Evolutionary conservation across 2,329 filamentous ascomycete genomes (phyloP), one percentile per base, ranked within the genome.

Genomic region (Calycina herbarum): DNA sequence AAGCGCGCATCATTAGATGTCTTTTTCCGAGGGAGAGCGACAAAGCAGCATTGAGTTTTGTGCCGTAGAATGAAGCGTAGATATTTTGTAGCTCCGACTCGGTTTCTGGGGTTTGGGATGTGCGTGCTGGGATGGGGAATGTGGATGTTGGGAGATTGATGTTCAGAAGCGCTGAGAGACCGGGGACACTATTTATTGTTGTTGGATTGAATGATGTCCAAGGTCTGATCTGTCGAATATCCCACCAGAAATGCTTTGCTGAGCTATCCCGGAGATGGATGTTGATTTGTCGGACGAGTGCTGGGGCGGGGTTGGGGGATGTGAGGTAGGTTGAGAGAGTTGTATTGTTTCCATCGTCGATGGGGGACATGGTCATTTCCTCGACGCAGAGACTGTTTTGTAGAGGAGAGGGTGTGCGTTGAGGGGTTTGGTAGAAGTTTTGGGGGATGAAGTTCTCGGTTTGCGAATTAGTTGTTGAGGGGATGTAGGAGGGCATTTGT

Each of bases 231-330:
- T 96, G 94, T 71, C 94, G 91, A 66, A 96, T 85, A 74, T 98
- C 94, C 91, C 93, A 97, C 94, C 94, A 98, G 78, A 94, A 97
- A 80, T 96, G 89, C 77, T 89, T 92, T 73, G 85, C 89, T 78
- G 83, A 85, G 74, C 83, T 88, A 76, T 87, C 91, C 69, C 82
- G 86, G 73, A 83, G 82, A 69, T 79, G 88, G 75, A 90, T 89
- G 66, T 90, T 91, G 71, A 94, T 86, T 71, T 89, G 91, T 74
- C 90, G 90, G 45, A 96, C 92, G 40, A 97, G 82, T 51, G 90
- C 89, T 20, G 94, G 90, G 27, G 92, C 89, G 24, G 94, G 93
- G 75, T 96, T 97, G 67, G 91, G 80, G 0, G 85, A 82, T 2
- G 90, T 93, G 59, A 98, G 86, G 78, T 95, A 96, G 68, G 85